These are phyloP conservation scores for Litsea cubeba DNA, from an alignment of 164 flowering plant genomes.

Conservation along the genomic window DNA sequence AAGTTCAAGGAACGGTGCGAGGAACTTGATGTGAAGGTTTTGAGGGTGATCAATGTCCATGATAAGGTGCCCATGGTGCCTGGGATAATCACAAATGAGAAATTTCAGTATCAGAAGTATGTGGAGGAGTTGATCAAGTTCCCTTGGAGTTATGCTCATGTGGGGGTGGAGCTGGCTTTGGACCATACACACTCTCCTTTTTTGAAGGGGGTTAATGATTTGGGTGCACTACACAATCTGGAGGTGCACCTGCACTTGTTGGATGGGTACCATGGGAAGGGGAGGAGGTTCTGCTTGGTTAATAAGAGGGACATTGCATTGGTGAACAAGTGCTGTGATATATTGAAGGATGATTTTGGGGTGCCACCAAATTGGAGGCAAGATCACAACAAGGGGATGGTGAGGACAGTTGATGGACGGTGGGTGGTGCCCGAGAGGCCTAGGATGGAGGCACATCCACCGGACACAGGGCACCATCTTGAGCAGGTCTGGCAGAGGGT, in stretches of 20 bases:
- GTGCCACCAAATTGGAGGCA: conserved; percentile 80
- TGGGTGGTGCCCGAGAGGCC: conserved; percentile 71
- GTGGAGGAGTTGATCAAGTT: conserved; percentile 39
- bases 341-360: conserved; percentile 42
- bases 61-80: conserved; percentile 77
- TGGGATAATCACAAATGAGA: conserved; percentile 66
- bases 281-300: conserved; percentile 27
- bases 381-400: conserved; percentile 82
- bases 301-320: conserved; percentile 58
- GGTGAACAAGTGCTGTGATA: conserved; percentile 59
- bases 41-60: conserved; percentile 62
- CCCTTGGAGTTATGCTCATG: conserved; percentile 86
- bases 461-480: conserved; percentile 60
- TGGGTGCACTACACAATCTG: conserved; percentile 47
- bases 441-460: conserved; percentile 53
- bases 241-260: conserved; percentile 62
- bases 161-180: conserved; percentile 57
- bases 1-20: conserved; percentile 68
- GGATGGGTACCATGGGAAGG: conserved; percentile 65
- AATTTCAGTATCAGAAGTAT: conserved; percentile 41
- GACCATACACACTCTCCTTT: conserved; percentile 55
- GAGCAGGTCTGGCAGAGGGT: conserved; percentile 25
- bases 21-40: conserved; percentile 55
- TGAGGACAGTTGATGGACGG: conserved; percentile 53
- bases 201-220: conserved; percentile 33